Evolutionary conservation across 345 rosid species (phyloP), one percentile per base, ranked within the genome.

Genomic region (Aurinia saxatilis): DNA sequence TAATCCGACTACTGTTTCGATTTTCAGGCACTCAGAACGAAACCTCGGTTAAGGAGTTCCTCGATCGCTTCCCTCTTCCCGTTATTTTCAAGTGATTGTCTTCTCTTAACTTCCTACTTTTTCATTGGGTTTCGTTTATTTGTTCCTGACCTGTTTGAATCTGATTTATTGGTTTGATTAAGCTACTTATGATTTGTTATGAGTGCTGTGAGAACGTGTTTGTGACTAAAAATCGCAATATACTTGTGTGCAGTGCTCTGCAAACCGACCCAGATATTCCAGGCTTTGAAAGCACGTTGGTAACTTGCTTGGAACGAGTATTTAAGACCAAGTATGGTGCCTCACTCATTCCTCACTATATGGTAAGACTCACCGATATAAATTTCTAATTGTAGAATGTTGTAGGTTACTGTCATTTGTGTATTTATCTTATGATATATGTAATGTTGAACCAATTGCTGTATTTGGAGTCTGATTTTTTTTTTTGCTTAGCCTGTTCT

Each of bases 21-120:
- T 60, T 63, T 21, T 57, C 83, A 84, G 96, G 93, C 38, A 18
- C 67, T 57, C 96, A 71, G 25, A 84, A 62, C 41, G 99, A 93
- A 40, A 81, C 77, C 11, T 78, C 84, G 14, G 86, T 69, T 7
- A 84, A 75, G 79, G 84, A 79, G 0, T 85, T 93, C 59, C 95
- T 93, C 25, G 76, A 79, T 63, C 90, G 88, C 18, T 89, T 82
- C 60, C 91, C 99, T 40, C 97, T 89, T 19, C 78, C 97, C 1
- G 73, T 80, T 68, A 79, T 89, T 23, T 76, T 89, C 82, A 78
- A 64, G 97, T 82, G 75, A 67, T 33, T 44, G 0, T 37, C 61
- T 29, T 55, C 45, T 27, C 42, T 41, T 16, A 7, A 9, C 5
- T 9, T 34, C 29, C n/a, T 27, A 0, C 10, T 36, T 6, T n/a